Evolutionary conservation across 2,329 filamentous ascomycete species (phyloP).

Genomic region (Paracamarosporium sp.): DNA sequence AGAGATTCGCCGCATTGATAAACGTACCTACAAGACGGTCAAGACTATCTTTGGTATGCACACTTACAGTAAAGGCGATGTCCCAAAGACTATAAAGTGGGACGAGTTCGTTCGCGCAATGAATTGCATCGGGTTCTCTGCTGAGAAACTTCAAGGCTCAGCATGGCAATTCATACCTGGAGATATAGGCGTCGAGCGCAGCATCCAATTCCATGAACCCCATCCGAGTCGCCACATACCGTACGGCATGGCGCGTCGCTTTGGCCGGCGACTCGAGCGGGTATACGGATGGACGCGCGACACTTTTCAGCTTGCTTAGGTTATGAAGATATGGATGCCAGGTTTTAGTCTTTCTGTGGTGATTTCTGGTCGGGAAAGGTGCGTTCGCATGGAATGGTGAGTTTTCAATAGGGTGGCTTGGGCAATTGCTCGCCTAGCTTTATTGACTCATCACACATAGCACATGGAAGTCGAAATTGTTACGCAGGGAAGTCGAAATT

Average conservation of each 20-base stretch:
- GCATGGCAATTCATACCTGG: slow-evolving; percentile 65
- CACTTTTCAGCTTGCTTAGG: background rate
- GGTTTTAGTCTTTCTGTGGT: background rate
- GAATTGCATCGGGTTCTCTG: slow-evolving; percentile 56
- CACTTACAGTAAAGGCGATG: slow-evolving; percentile 26
- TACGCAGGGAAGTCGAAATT: too few relatives aligned
- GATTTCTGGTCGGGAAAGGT: background rate
- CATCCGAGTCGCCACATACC: slow-evolving; percentile 62
- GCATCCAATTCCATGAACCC: slow-evolving; percentile 67
- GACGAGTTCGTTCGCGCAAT: slow-evolving; percentile 62
- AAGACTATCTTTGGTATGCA: background rate
- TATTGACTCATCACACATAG: too few relatives aligned
- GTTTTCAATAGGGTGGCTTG: too few relatives aligned
- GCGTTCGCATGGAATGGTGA: too few relatives aligned
- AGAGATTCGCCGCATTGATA: background rate
- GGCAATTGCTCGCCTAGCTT: too few relatives aligned
- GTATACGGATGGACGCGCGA: background rate
- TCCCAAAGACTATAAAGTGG: slow-evolving; percentile 57
- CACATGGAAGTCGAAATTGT: too few relatives aligned
- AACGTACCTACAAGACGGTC: background rate
- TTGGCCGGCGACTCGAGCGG: background rate
- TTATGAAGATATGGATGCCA: background rate
- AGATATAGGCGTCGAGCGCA: slow-evolving; percentile 51
- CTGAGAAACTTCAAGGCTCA: slow-evolving; percentile 66
- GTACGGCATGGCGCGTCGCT: slow-evolving; percentile 53